Evolutionary conservation across 225 moss, liverwort and hornwort species (phyloP), one percentile per base, ranked within the genome.

Genomic region (Pseudisothecium myosuroides): DNA sequence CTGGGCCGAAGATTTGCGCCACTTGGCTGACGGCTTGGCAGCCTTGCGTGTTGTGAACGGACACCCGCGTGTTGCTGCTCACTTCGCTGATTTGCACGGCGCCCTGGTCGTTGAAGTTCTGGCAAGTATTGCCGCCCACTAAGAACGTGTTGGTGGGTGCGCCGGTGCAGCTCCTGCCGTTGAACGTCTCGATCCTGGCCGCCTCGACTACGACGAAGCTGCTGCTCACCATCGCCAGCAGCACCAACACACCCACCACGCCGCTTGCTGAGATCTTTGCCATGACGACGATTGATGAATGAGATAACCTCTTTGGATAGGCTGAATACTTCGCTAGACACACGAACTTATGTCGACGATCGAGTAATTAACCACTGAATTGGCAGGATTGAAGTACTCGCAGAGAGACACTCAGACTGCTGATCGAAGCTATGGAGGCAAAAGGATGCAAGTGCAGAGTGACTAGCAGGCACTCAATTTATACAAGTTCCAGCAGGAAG

Each of bases 1-100:
- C 92, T 7, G 88, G 76, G 34, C 94, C 93, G 36, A 78, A 94
- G 41, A 93, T 85, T 37, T 94, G 93, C 55, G 81, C 92, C 60
- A 93, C 94, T 61, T 75, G 81, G 5, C 49, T 61, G 4, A 22
- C 8, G 28, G 4, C 45, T 71, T 92, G 77, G 86, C 94, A 92
- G 32, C 24, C 22, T 16, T 14, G 8, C 86, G 90, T 88, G 93
- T 93, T 93, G 90, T 94, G 92, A 28, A 94, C 28, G 69, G 93
- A 92, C 85, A 94, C 92, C 36, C 93, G 94, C 20, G 89, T 91
- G 91, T 45, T 10, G 74, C n/a, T 62, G 83, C 58, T 58, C 21
- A 94, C 47, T 1, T 87, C 93, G 85, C 60, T 91, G 91, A 93
- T 90, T n/a, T 1, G 87, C 55, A 94, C 93, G 45, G 92, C 89